Base-by-base conservation (phyloP, 192 early-diverging fungal genomes). In the Coemansia sp. region DNA sequence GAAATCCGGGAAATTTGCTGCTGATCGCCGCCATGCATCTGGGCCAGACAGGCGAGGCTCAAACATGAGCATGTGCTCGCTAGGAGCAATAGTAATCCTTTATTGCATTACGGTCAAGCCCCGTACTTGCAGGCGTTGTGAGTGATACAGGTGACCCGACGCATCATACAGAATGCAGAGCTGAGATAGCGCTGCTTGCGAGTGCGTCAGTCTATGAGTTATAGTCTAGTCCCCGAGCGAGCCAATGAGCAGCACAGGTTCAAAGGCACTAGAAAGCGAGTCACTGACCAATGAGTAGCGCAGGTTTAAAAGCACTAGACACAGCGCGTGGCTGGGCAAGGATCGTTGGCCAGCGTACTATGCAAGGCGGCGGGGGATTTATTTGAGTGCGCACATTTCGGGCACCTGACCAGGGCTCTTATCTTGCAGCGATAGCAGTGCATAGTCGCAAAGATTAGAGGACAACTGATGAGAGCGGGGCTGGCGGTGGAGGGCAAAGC, bases 381-480 rank as follows among this genome's bases (percentile, higher is more conserved):
- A 26, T 18, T 56, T 56, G 31, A 26, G 34, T 31, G 54, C 54
- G 54, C 54, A 31, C 28, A 56, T 56, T 56, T 48, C 10, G 54
- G 17, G 28, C 54, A 56, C 54, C 54, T 56, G 54, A 56, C 54
- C 31, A 18, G 2, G 18, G n/a, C 20, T 31, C 54, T 56, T 56
- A 56, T 56, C 54, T 56, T 56, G 54, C 54, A 56, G 54, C 28
- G 54, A 31, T 26, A 36, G 28, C n/a, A 17, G n/a, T 12, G 28
- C 53, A 55, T 55, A 31, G 18, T 25, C 17, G 37, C 28, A 34
- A 56, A 56, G 6, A 36, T 37, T 56, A 26, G 54, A 26, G 18
- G 28, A 2, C 46, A 18, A 7, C 17, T 2, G 46, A 48, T 48
- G 46, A 48, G 46, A 48, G 15, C 0, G 15, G 46, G 7, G 18